Evolutionary conservation across 1,284 basidiomycete species (phyloP).

Genomic region (Coniophora puteana): DNA sequence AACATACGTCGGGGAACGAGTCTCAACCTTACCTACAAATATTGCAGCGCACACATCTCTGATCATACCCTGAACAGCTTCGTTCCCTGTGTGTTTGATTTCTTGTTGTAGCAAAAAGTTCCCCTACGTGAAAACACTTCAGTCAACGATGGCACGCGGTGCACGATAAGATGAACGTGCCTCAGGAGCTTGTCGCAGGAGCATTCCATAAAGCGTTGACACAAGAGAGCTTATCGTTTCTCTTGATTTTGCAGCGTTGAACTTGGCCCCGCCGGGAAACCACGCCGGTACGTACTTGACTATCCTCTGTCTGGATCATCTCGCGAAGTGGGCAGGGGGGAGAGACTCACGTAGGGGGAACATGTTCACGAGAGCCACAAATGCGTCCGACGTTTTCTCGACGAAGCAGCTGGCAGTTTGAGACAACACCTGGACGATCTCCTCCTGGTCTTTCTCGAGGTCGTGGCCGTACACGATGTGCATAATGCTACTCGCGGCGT

Average conservation of each 20-base stretch:
- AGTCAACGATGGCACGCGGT: neutral
- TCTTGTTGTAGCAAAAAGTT: neutral
- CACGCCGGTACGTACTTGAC: constrained; percentile 13
- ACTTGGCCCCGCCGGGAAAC: constrained; percentile 22
- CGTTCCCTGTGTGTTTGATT: neutral
- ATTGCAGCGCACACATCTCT: neutral
- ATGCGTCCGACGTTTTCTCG: neutral
- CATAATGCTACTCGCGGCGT: constrained; percentile 14
- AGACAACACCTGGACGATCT: constrained; percentile 18
- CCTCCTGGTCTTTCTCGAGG: constrained; percentile 19
- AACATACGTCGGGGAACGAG: too few relatives aligned
- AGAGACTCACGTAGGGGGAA: constrained; percentile 12
- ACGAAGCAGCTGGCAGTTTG: constrained; percentile 20
- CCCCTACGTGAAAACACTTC: too few relatives aligned
- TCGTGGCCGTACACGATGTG: constrained; percentile 22
- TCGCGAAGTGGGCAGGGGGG: neutral
- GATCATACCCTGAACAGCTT: neutral
- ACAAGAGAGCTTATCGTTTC: constrained; percentile 6
- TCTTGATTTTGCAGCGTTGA: too few relatives aligned
- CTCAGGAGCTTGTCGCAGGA: constrained; percentile 11
- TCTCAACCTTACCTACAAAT: neutral
- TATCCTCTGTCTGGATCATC: neutral
- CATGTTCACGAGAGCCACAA: constrained; percentile 18
- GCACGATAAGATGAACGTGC: constrained; percentile 4
- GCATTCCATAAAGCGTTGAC: constrained; percentile 2